These are phyloP conservation scores for Gastrolobium bilobum DNA, from an alignment of 306 rosid genomes.

Conservation along the genomic window DNA sequence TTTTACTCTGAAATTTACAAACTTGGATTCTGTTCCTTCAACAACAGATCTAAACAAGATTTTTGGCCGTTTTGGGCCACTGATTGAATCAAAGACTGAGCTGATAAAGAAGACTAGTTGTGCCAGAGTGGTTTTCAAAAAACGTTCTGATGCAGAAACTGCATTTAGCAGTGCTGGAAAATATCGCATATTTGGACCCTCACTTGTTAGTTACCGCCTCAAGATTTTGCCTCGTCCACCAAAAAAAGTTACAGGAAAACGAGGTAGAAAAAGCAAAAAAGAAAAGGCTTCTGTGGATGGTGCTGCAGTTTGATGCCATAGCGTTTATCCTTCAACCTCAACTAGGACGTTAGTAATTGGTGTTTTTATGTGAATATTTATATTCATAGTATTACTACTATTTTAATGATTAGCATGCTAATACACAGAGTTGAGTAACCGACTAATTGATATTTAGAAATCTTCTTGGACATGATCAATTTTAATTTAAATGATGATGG, in stretches of 20 bases:
- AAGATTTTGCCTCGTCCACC: conserved; percentile 60
- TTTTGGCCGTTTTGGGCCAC: conserved; percentile 66
- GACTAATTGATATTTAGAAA: conserved; percentile 31
- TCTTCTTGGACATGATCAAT: conserved; percentile 29
- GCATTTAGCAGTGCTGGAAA: conserved; percentile 94
- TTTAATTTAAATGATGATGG: conserved; percentile 3
- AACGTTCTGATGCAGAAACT: conserved; percentile 69
- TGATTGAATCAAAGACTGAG: conserved; percentile 75
- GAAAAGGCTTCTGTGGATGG: conserved; percentile 44
- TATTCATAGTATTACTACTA: conserved; percentile 27
- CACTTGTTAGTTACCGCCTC: conserved; percentile 84
- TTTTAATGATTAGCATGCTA: conserved; percentile 44
- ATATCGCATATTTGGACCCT: conserved; percentile 82
- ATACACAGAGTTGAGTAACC: conserved; percentile 51
- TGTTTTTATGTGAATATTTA: conserved; percentile 30
- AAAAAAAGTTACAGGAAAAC: conserved; percentile 51
- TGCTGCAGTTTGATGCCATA: conserved; percentile 46
- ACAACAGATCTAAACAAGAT: conserved; percentile 65
- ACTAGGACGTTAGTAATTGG: not conserved
- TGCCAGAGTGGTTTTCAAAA: conserved; percentile 77
- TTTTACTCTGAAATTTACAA: conserved; percentile 73
- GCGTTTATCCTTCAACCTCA: conserved; percentile 11
- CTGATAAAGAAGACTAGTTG: conserved; percentile 68
- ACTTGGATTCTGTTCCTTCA: conserved; percentile 70
- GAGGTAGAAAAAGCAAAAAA: conserved; percentile 47